Conservation (phyloP, 305 asterid genomes). For the Ruellia speciosa region DNA sequence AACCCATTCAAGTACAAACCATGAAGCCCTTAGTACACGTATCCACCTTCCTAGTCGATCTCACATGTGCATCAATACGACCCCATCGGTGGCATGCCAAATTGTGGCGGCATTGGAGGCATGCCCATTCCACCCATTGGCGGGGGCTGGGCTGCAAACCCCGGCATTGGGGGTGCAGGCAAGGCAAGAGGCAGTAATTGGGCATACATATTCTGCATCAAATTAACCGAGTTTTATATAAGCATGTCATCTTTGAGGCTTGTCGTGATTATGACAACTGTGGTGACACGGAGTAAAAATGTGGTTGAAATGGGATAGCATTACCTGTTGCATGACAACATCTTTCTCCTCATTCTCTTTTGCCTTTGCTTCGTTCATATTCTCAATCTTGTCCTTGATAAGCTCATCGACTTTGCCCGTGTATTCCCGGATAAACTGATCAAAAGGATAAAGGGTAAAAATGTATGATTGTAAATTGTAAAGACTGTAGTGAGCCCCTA, state of each 20-base stretch:
- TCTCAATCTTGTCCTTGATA: slow-evolving; percentile 79
- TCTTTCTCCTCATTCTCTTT: slow-evolving; percentile 88
- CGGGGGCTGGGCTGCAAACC: slow-evolving; percentile 56
- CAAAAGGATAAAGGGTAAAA: slow-evolving; percentile 11
- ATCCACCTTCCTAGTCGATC: neutral
- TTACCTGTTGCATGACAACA: slow-evolving; percentile 78
- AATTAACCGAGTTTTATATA: slow-evolving; percentile 13
- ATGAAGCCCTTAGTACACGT: neutral
- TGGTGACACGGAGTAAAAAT: neutral
- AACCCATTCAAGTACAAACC: slow-evolving; percentile 3
- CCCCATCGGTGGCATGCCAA: slow-evolving; percentile 97
- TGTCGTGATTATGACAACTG: neutral
- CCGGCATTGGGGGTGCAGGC: slow-evolving; percentile 98
- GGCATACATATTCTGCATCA: slow-evolving; percentile 91
- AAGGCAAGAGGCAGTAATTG: slow-evolving; percentile 90
- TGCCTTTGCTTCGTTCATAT: slow-evolving; percentile 66
- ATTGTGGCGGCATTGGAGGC: slow-evolving; percentile 81
- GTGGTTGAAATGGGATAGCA: neutral
- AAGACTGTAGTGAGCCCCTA: no score
- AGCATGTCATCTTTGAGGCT: neutral
- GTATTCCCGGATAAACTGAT: slow-evolving; percentile 94
- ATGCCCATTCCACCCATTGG: slow-evolving; percentile 65
- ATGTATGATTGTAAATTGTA: no score
- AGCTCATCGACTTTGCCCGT: slow-evolving; percentile 92
- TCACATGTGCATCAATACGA: slow-evolving; percentile 45